Conservation (phyloP, 2,329 filamentous ascomycete genomes). For the Hypomyces rosellus region DNA sequence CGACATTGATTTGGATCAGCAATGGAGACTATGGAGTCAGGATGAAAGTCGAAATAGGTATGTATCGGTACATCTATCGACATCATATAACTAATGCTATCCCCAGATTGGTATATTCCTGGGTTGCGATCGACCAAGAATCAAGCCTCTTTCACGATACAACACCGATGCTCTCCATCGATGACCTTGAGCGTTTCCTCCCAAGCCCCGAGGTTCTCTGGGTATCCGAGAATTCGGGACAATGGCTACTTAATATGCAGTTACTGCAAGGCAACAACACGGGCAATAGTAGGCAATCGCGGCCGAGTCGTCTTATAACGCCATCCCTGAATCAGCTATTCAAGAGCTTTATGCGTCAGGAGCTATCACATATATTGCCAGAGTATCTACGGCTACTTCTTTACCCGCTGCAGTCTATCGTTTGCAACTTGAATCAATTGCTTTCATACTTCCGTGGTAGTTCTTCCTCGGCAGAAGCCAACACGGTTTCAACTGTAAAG, state of each 20-base stretch:
- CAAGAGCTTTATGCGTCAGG: not conserved
- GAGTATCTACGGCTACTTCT: constrained; percentile 5
- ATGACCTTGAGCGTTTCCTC: constrained; percentile 58
- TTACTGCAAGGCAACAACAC: not conserved
- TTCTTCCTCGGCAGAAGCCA: constrained; percentile 24
- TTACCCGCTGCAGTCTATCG: constrained; percentile 58
- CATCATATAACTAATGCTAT: not conserved
- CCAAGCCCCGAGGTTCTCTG: constrained; percentile 57
- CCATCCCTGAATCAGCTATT: constrained; percentile 3
- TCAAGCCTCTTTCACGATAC: constrained; percentile 61
- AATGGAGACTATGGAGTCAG: not conserved
- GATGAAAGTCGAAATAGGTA: not conserved
- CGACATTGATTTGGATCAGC: not conserved
- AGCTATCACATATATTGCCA: not conserved
- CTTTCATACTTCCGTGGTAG: constrained; percentile 36
- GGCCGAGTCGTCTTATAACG: not conserved
- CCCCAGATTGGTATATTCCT: constrained; percentile 62
- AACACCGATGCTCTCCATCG: constrained; percentile 56
- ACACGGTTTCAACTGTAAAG: constrained; percentile 52
- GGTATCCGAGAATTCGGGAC: constrained; percentile 20
- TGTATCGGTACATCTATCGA: not conserved
- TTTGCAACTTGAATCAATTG: not conserved
- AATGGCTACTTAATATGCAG: not conserved
- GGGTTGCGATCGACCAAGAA: constrained; percentile 70
- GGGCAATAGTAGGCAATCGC: not conserved